These are phyloP conservation scores for Tripterygium wilfordii DNA, from an alignment of 177 flowering plant species.

Conservation along the genomic window DNA sequence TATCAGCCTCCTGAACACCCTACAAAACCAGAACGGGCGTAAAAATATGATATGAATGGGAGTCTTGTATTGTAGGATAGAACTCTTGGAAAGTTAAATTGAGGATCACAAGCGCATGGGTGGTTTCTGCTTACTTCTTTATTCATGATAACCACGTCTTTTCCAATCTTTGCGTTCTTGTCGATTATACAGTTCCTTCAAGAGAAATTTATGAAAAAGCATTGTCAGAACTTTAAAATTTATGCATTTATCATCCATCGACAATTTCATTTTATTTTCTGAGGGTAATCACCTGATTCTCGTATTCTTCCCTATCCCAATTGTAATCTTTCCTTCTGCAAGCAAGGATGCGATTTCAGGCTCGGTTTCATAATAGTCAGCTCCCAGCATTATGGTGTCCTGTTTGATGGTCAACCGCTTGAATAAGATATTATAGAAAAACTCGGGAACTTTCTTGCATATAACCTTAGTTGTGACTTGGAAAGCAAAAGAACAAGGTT, in stretches of 20 bases:
- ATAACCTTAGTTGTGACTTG: no score
- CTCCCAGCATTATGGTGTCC: slow-evolving; percentile 94
- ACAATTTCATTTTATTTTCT: not conserved
- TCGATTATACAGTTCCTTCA: slow-evolving; percentile 85
- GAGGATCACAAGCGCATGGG: no score
- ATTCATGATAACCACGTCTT: slow-evolving; percentile 62
- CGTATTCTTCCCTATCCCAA: slow-evolving; percentile 68
- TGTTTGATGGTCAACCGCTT: no score
- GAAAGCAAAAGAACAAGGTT: no score
- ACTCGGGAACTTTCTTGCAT: no score
- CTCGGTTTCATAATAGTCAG: slow-evolving; percentile 83
- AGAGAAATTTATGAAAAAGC: no score
- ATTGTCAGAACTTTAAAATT: not conserved
- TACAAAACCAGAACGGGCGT: slow-evolving; percentile 8
- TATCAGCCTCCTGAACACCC: slow-evolving; percentile 74
- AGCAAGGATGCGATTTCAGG: slow-evolving; percentile 75
- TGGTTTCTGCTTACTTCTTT: slow-evolving; percentile 52
- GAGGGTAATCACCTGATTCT: slow-evolving; percentile 51
- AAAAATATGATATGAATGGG: not conserved
- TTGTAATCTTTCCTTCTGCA: slow-evolving; percentile 77
- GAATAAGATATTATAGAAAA: no score
- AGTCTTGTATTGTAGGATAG: no score
- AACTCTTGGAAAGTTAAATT: no score
- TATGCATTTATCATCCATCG: not conserved
- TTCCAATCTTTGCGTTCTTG: slow-evolving; percentile 82